Percentiles rank a stretch among this genome's conserved stretches.
These are phyloP conservation scores for Cylindrotheca closterium DNA, from an alignment of 108 stramenopile species.

Conservation along the genomic window DNA sequence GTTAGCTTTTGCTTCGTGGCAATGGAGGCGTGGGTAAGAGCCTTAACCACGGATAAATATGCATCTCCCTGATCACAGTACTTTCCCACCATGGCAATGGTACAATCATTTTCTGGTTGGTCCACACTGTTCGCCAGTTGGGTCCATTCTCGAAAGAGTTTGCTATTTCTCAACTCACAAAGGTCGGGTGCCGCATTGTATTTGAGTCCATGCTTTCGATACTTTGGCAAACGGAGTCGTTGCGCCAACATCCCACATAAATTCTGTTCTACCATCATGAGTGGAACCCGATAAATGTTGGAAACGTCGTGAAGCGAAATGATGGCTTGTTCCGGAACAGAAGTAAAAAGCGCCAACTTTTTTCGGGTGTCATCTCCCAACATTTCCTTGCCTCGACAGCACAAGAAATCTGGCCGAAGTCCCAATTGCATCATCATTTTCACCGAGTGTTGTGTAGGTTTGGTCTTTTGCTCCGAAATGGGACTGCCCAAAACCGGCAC, in stretches of 20 bases:
- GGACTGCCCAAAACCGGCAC: slow-evolving; percentile 82
- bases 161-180: not conserved
- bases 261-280: slow-evolving; percentile 91
- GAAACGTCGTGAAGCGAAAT: slow-evolving; percentile 95
- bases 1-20: slow-evolving; percentile 73
- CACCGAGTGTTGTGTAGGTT: slow-evolving; percentile 97
- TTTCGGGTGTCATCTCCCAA: slow-evolving; percentile 73
- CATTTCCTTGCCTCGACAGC: slow-evolving; percentile 83
- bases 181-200: slow-evolving; percentile 29
- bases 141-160: slow-evolving; percentile 74
- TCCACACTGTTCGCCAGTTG: slow-evolving; percentile 85
- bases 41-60: slow-evolving; percentile 94
- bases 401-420: slow-evolving; percentile 91
- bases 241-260: slow-evolving; percentile 70
- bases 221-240: slow-evolving; percentile 60
- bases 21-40: slow-evolving; percentile 95
- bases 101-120: slow-evolving; percentile 57
- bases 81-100: slow-evolving; percentile 96
- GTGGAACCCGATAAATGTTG: slow-evolving; percentile 98
- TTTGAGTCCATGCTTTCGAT: slow-evolving; percentile 23
- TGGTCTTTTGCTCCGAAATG: slow-evolving; percentile 97
- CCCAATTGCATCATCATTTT: slow-evolving; percentile 92
- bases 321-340: slow-evolving; percentile 81
- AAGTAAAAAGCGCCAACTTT: slow-evolving; percentile 95
- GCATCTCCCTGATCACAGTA: slow-evolving; percentile 93